Conservation (phyloP, 2,329 filamentous ascomycete genomes). For the Periconia sp. region DNA sequence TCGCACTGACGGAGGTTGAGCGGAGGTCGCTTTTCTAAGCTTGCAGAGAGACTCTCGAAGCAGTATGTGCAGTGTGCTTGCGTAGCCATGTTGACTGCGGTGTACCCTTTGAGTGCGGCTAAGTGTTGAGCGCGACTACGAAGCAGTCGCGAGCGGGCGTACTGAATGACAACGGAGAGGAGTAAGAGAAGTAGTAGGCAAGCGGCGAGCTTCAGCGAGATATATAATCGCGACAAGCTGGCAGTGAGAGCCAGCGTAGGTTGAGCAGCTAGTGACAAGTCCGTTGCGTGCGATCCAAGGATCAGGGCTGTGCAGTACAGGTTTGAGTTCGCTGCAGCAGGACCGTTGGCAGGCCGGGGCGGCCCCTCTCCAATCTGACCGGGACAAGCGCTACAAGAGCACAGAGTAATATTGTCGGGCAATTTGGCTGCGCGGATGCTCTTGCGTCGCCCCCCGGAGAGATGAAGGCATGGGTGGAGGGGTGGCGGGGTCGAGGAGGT, state of each 20-base stretch:
- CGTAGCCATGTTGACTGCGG: conserved; percentile 71
- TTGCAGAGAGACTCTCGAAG: conserved; percentile 84
- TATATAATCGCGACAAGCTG: too few species aligned
- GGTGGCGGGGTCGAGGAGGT: conserved; percentile 14
- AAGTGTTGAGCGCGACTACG: not conserved
- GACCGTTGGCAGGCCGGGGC: conserved; percentile 13
- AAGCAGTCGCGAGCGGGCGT: too few species aligned
- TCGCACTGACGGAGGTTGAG: conserved; percentile 73
- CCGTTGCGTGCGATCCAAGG: too few species aligned
- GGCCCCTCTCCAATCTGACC: conserved; percentile 17
- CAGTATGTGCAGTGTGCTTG: conserved; percentile 87
- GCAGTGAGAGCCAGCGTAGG: too few species aligned
- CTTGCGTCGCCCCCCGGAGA: conserved; percentile 33
- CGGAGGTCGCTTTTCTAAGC: conserved; percentile 72
- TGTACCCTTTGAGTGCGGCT: conserved; percentile 3
- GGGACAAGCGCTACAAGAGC: conserved; percentile 35
- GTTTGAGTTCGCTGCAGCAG: conserved; percentile 13
- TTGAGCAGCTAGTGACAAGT: too few species aligned
- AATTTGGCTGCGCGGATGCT: conserved; percentile 20
- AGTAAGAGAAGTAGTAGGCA: too few species aligned
- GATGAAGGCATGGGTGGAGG: conserved; percentile 10
- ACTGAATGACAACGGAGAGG: conserved; percentile 4
- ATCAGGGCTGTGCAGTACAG: conserved; percentile 9
- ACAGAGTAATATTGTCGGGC: conserved; percentile 20
- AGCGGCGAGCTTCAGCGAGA: too few species aligned